Base-by-base conservation (phyloP, 768 basidiomycete genomes). In the Naganishia vaughanmartiniae region DNA sequence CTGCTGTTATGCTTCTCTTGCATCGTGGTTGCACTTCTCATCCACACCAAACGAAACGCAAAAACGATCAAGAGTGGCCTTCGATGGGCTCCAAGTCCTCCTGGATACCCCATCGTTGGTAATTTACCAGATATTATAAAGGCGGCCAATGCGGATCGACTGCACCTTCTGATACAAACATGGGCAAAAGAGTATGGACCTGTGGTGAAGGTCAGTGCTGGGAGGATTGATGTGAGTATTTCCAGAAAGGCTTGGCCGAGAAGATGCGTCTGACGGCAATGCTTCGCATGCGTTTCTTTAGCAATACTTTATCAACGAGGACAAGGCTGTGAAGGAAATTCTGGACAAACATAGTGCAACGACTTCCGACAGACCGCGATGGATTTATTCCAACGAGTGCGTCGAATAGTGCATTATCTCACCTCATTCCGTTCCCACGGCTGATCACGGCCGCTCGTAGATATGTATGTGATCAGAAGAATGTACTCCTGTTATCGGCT, bases 301-400 rank as follows among this genome's bases (percentile, higher is more conserved):
- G 48, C 48, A 51, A 51, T 51, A 51, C n/a, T 51, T 51, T 12
- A 51, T 51, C 48, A 51, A 51, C 21, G 48, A 51, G 48, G 48
- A 51, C 14, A 51, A n/a, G 14, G 48, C 48, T 7, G 48, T 51
- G 1, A 51, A 51, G n/a, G 48, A 51, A n/a, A n/a, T 51, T 51
- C n/a, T 51, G 48, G 48, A 51, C n/a, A 51, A 51, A 51, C 48
- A 51, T 12, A 51, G 48, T 26, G 12, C 48, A 7, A 51, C 48
- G n/a, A 51, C 48, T 51, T 51, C 48, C n/a, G 48, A 51, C 19
- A 51, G 48, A 51, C 48, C 48, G 48, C 48, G 48, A 51, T 51
- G 48, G 48, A 51, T 51, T n/a, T 51, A 51, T n/a, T 51, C 48
- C 6, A 51, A 51, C 48, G 48, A 51, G 48, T 51, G 24, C 7